phyloP scores from a whole-genome alignment of 257 asterid species.

The Striga asiatica region DNA sequence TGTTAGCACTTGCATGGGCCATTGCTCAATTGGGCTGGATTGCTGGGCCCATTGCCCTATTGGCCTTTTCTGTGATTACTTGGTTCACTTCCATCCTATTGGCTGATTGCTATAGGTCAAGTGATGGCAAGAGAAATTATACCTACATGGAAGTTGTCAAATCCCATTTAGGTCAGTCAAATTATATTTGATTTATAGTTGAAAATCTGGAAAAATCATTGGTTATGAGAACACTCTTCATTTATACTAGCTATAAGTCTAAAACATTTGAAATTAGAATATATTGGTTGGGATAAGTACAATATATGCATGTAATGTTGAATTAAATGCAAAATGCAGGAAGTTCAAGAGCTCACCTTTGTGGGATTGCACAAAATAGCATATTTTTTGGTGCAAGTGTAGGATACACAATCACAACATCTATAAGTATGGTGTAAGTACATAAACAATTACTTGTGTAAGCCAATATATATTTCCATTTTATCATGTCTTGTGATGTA shows the following conservation, averaged over 20 bases:
- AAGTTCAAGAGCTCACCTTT: neutral
- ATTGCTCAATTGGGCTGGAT: constrained; percentile 65
- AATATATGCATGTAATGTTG: too few species aligned
- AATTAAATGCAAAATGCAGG: neutral
- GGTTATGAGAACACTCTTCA: too few species aligned
- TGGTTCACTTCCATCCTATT: constrained; percentile 48
- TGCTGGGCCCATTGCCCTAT: constrained; percentile 43
- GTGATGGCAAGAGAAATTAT: constrained; percentile 40
- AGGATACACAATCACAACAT: neutral
- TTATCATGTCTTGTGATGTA: too few species aligned
- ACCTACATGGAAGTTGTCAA: constrained; percentile 40
- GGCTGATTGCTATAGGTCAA: constrained; percentile 47
- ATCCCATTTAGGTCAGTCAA: constrained; percentile 43
- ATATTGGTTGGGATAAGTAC: too few species aligned
- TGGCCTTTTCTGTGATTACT: constrained; percentile 39
- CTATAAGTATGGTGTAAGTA: neutral
- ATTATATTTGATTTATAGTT: neutral
- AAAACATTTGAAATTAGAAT: too few species aligned
- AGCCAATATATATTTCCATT: too few species aligned
- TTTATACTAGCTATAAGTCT: too few species aligned
- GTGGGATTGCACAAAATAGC: neutral
- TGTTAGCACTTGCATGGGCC: constrained; percentile 74
- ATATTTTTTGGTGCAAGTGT: neutral
- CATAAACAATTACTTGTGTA: neutral
- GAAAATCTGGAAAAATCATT: too few species aligned